Conservation (phyloP, 345 rosid genomes). For the Cardiospermum halicacabum region DNA sequence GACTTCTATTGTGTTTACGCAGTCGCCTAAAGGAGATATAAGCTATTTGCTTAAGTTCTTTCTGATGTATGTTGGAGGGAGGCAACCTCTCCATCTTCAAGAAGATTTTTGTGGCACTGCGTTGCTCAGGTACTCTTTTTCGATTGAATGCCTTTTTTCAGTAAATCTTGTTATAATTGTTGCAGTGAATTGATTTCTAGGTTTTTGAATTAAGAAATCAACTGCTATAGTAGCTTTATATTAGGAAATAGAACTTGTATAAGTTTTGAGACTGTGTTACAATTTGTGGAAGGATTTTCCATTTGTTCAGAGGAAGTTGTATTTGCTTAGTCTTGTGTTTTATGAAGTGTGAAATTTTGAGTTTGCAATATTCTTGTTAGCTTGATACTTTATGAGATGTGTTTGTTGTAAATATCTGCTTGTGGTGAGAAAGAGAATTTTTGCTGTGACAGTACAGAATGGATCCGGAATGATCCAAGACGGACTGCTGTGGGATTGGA, state of each 20-base stretch:
- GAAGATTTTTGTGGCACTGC: constrained; percentile 99
- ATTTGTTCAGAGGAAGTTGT: not conserved
- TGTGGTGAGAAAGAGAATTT: not conserved
- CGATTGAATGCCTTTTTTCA: not conserved
- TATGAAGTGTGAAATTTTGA: not conserved
- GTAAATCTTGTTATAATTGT: too few relatives aligned
- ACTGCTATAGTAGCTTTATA: not conserved
- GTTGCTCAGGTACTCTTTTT: constrained; percentile 54
- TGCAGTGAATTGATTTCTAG: too few relatives aligned
- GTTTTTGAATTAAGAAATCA: not conserved
- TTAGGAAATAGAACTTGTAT: not conserved
- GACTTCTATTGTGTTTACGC: constrained; percentile 17
- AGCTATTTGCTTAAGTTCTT: constrained; percentile 89
- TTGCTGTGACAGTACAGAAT: constrained; percentile 53
- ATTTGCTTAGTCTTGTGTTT: not conserved
- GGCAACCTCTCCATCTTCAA: constrained; percentile 82
- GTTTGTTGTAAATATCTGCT: not conserved
- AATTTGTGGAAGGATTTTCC: not conserved
- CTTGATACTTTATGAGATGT: not conserved
- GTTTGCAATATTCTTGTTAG: not conserved
- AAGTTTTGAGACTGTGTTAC: not conserved
- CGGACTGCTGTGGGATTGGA: constrained; percentile 87
- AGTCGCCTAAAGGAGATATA: constrained; percentile 92
- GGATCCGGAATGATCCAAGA: constrained; percentile 76
- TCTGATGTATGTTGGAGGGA: constrained; percentile 71